These are phyloP conservation scores for Agaricus sinodeliciosus DNA, from an alignment of 768 basidiomycete species.

Conservation along the genomic window DNA sequence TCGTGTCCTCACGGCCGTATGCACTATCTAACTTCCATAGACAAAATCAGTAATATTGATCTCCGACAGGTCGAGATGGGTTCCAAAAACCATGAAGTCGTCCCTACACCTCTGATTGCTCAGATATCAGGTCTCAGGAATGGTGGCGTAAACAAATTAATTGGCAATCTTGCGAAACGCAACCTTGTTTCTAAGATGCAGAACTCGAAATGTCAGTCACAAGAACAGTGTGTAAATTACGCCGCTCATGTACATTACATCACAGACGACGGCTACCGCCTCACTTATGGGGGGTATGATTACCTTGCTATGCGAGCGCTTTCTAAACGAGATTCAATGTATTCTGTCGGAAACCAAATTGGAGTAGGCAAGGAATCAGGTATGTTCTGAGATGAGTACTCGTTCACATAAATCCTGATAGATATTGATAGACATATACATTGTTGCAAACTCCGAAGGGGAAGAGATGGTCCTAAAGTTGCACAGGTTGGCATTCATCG, in stretches of 20 bases:
- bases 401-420: neutral
- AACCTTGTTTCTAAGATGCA: conserved; percentile 86
- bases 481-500: conserved; percentile 57
- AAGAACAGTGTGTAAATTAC: neutral
- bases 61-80: conserved; percentile 87
- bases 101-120: conserved; percentile 82
- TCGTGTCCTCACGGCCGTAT: conserved; percentile 89
- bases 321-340: conserved; percentile 82
- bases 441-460: conserved; percentile 82
- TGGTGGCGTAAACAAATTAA: conserved; percentile 90
- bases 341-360: conserved; percentile 94
- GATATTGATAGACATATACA: conserved; percentile 64
- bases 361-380: conserved; percentile 98
- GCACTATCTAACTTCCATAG: conserved; percentile 5
- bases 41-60: neutral
- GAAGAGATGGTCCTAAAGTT: conserved; percentile 88
- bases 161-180: conserved; percentile 87
- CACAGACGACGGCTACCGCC: conserved; percentile 90
- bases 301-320: conserved; percentile 91
- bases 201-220: conserved; percentile 76
- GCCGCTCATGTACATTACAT: conserved; percentile 6
- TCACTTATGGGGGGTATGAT: conserved; percentile 99
- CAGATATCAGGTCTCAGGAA: conserved; percentile 90
- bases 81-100: conserved; percentile 95
- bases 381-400: conserved; percentile 22